Evolutionary conservation across 139 green algal species (phyloP), one percentile per base, ranked within the genome.

Genomic region (Auxenochlorella protothecoides): DNA sequence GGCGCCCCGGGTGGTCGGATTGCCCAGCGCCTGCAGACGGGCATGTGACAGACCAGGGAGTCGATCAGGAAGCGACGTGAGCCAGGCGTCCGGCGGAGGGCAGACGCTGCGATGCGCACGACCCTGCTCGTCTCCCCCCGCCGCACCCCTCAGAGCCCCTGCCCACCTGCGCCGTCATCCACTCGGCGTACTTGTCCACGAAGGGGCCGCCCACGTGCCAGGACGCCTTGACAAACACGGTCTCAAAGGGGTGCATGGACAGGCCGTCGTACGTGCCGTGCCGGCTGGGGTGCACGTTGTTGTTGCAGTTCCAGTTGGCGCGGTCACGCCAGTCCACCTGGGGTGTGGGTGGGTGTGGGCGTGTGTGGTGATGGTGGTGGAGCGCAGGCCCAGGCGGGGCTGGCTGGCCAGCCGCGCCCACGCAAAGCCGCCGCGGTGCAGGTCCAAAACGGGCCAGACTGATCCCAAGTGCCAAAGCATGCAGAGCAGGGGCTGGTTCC

Each of bases 151-250:
- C 11, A 9, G 9, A 62, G 9, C 57, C 9, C 9, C 57, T 15
- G 44, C 16, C 6, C 65, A 55, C 60, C 69, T 88, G 84, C 62
- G 76, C 68, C 65, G 74, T 66, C 63, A 65, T n/a, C 83, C 85
- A 92, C 6, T 60, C 65, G 11, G 74, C 80, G 72, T 84, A 93
- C 15, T 81, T 79, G 57, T 74, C 68, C 11, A 84, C 78, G 78
- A 90, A 91, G 3, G 86, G 83, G 62, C 89, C 84, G 0, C 84
- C 86, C 54, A 93, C 88, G 65, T 92, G 84, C 88, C 87, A 92
- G 59, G 75, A 85, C 14, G 88, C 79, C 75, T 93, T 93, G 62
- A 93, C 66, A 72, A 93, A 93, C 3, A 92, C 72, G 2, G 85
- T 91, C 74, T 93, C 88, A 66, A 86, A 92, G 5, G 88, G 88